Evolutionary conservation across 768 basidiomycete genomes (phyloP), one percentile per base, ranked within the genome.

Genomic region (Podaxis mareebaensis): DNA sequence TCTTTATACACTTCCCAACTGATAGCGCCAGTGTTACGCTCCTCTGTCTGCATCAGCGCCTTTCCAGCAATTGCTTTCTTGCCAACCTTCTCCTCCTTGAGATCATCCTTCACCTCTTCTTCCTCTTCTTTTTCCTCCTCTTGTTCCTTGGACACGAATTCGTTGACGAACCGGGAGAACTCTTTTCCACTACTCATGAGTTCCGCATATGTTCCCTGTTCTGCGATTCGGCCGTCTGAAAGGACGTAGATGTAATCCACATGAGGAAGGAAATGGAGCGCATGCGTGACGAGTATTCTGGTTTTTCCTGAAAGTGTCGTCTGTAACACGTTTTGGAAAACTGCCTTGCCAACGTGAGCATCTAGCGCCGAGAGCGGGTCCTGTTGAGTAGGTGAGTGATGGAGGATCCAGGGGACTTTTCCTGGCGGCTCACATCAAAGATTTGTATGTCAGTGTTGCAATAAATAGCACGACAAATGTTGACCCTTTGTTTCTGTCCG

Each of bases 341-440:
- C 87, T 3, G 86, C 83, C 73, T 91, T 92, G 44, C 94, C 95
- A 54, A 96, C 93, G 70, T 95, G 93, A 4, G 94, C 93, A 71
- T 98, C 95, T 11, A 98, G 83, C 24, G 94, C 94, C n/a, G 90
- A 92, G 10, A 95, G 78, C 4, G 93, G 93, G 68, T 95, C 93
- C 85, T 46, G 10, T 46, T 88, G 48, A 7, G 53, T 17, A 33
- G 7, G 17, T 61, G 26, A 66, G 22, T 30, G 48, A 49, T 28
- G 33, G 51, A 13, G 28, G 24, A 15, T 39, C 13, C 1, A 60
- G 30, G 38, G 7, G 36, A 51, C 24, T 38, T 36, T 49, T 15
- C 33, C 52, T 38, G 52, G 36, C 22, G n/a, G 66, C 81, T 30
- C 64, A 81, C 83, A 69, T 97, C 95, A 66, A 96, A 91, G 17